Conservation (phyloP, 768 basidiomycete species). For the Pleurotus giganteus region DNA sequence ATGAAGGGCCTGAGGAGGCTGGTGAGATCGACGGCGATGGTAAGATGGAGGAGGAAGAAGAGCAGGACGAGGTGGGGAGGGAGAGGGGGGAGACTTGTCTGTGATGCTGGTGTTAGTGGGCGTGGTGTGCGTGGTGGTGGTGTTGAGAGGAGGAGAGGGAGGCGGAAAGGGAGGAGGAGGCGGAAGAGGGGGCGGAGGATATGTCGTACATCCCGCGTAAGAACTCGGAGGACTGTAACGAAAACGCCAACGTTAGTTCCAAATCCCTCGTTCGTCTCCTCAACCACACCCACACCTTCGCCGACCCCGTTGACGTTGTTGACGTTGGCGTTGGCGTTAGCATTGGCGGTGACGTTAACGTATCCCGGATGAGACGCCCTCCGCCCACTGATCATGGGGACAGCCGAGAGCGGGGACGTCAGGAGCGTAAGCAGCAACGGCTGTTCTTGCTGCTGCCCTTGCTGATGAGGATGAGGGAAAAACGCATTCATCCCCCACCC, state of each 20-base stretch:
- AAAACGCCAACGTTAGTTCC: conserved; percentile 45
- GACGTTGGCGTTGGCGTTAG: no score
- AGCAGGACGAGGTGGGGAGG: conserved; percentile 33
- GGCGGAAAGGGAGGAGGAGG: not conserved
- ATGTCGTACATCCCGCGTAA: conserved; percentile 47
- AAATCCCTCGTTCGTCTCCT: no score
- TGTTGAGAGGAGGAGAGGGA: conserved; percentile 10
- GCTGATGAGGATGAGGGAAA: no score
- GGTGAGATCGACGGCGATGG: conserved; percentile 45
- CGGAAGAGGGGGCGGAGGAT: not conserved
- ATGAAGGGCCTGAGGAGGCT: conserved; percentile 48
- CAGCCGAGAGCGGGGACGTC: not conserved
- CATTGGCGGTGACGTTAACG: conserved; percentile 39
- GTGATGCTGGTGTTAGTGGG: no score
- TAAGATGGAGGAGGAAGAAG: conserved; percentile 37
- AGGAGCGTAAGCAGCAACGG: no score
- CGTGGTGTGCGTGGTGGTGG: no score
- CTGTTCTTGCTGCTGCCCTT: no score
- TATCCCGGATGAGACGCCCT: conserved; percentile 53
- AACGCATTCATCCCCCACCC: no score
- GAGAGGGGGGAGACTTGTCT: conserved; percentile 25
- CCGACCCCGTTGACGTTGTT: no score
- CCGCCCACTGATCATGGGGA: conserved; percentile 55
- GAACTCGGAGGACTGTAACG: conserved; percentile 45
- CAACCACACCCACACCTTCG: no score